These are phyloP conservation scores for Rhexocercosporidium sp. DNA, from an alignment of 2,329 filamentous ascomycete species.

Conservation along the genomic window DNA sequence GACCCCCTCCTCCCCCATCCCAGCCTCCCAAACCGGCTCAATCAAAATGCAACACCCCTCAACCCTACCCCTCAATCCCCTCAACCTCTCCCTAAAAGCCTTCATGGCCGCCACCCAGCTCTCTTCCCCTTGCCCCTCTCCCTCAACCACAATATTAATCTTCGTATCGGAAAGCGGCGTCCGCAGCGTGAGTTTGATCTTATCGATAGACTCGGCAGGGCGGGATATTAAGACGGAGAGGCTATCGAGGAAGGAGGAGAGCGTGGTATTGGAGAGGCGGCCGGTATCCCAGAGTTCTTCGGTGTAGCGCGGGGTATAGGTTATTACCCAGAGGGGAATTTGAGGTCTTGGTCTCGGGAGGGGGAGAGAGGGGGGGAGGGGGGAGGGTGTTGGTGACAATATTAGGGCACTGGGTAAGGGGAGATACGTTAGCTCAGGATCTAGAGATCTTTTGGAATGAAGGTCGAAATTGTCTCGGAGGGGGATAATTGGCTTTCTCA, in stretches of 20 bases:
- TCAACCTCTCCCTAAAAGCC: constrained; percentile 24
- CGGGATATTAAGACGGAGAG: constrained; percentile 13
- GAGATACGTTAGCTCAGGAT: too few relatives aligned
- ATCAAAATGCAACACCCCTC: constrained; percentile 25
- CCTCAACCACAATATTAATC: constrained; percentile 19
- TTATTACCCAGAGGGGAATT: neutral
- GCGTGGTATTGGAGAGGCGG: constrained; percentile 12
- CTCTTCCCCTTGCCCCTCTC: constrained; percentile 25
- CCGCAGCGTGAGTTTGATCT: constrained; percentile 27
- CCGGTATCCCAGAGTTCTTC: neutral
- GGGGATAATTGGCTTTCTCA: too few relatives aligned
- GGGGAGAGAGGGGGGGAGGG: too few relatives aligned
- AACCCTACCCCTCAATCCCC: constrained; percentile 10
- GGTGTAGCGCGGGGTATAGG: neutral
- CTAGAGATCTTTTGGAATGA: too few relatives aligned
- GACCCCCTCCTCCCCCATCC: constrained; percentile 15
- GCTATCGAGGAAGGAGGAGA: constrained; percentile 20
- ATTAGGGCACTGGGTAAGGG: neutral
- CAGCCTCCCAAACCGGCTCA: constrained; percentile 27
- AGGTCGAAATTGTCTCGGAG: too few relatives aligned
- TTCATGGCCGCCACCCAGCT: constrained; percentile 20
- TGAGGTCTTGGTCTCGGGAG: neutral
- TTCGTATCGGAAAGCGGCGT: constrained; percentile 19
- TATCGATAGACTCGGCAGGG: constrained; percentile 17
- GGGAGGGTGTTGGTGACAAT: neutral